Conservation (phyloP, 768 basidiomycete species). For the Gymnopilus junonius region DNA sequence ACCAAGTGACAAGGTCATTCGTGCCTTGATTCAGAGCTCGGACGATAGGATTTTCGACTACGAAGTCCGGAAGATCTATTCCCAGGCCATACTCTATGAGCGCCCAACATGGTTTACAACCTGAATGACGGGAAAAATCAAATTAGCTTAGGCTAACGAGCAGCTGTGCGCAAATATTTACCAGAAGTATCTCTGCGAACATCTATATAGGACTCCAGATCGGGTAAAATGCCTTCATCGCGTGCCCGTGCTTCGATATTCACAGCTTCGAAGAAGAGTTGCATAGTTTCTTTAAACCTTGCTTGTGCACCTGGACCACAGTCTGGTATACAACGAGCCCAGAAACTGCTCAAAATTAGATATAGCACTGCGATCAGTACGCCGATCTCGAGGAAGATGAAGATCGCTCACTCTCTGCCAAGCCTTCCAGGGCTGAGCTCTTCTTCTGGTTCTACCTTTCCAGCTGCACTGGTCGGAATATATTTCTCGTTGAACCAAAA, state of each 20-base stretch:
- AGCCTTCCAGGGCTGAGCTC: conserved; percentile 63
- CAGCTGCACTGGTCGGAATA: conserved; percentile 45
- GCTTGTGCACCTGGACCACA: conserved; percentile 61
- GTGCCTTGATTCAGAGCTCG: conserved; percentile 64
- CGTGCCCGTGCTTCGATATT: conserved; percentile 66
- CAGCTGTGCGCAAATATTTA: conserved; percentile 17
- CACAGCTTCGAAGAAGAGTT: conserved; percentile 71
- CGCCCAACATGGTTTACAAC: conserved; percentile 77
- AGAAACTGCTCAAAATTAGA: conserved; percentile 51
- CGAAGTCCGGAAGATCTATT: conserved; percentile 72
- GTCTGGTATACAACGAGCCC: conserved; percentile 62
- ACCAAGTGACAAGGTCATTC: conserved; percentile 85
- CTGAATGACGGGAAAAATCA: conserved; percentile 27
- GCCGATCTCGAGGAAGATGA: neutral
- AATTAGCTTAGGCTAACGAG: neutral
- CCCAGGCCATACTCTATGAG: conserved; percentile 72
- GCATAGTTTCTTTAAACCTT: conserved; percentile 74
- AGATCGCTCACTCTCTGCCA: conserved; percentile 70
- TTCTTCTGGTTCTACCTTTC: conserved; percentile 41
- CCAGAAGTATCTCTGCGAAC: conserved; percentile 78
- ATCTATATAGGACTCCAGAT: conserved; percentile 75
- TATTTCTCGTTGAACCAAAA: conserved; percentile 61
- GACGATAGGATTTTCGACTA: conserved; percentile 68
- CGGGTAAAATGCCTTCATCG: conserved; percentile 55
- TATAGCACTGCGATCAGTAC: neutral